Evolutionary conservation across 306 rosid species (phyloP), one percentile per base, ranked within the genome.

Genomic region (Hippophae tibetana): DNA sequence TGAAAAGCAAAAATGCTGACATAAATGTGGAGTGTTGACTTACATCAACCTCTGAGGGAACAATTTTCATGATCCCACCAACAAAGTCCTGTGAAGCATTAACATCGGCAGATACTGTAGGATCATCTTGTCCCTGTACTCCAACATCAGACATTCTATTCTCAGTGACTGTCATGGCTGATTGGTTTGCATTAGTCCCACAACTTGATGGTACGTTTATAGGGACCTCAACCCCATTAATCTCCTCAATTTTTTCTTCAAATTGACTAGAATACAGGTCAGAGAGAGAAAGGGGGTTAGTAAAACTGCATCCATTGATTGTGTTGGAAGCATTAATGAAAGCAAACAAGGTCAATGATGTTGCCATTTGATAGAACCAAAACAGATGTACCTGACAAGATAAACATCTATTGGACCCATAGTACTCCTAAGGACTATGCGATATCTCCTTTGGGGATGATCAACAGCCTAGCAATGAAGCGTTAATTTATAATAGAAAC

Each of bases 381-480:
- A 18, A 31, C 38, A 31, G 38, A 31, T 61, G 56, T 81, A 92
- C 98, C 98, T 92, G 72, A 92, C 96, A 69, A 92, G 98, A 81
- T 85, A 92, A 78, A 92, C 93, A 72, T 92, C 96, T 63, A 92
- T 81, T 12, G 98, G 96, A 55, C 98, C 98, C 98, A 92, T 85
- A 43, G 89, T 83, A 81, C 98, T 92, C 73, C 98, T 85, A 47
- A 92, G 86, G 74, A 87, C 95, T 63, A 92, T 82, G 82, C 89
- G 78, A 73, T 92, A 92, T 80, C 96, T 83, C 75, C 98, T 82
- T 67, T 87, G 98, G 64, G 86, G 98, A 79, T 92, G 83, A 72
- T 92, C 98, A 70, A 78, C 98, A 58, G 83, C 95, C 98, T 92
- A 66, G 51, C 42, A 71, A 61, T 62, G 66, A 57, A 69, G 31